phyloP scores from a whole-genome alignment of 2,329 filamentous ascomycete species.

The Hirsutella thompsonii region DNA sequence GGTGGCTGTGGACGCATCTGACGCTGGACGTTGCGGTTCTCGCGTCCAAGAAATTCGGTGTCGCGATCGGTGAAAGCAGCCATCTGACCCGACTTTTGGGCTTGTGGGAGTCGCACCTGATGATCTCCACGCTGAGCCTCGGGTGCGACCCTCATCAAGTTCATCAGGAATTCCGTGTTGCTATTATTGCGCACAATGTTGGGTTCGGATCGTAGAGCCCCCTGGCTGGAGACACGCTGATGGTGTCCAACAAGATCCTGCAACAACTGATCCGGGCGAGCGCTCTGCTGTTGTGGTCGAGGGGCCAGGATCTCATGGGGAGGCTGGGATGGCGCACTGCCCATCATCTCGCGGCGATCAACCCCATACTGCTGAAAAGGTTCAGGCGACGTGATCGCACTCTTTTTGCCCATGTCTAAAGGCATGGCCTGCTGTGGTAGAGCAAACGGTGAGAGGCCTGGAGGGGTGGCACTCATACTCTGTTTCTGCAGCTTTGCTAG shows the following conservation, averaged over 20 bases:
- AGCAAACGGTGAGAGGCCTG: slow-evolving; percentile 28
- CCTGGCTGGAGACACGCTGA: slow-evolving; percentile 39
- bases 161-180: slow-evolving; percentile 76
- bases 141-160: slow-evolving; percentile 52
- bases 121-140: slow-evolving; percentile 40
- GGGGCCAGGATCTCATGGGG: slow-evolving; percentile 41
- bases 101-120: slow-evolving; percentile 11
- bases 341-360: slow-evolving; percentile 31
- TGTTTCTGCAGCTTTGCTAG: slow-evolving; percentile 67
- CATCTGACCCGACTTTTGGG: slow-evolving; percentile 27
- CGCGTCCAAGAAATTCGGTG: slow-evolving; percentile 25
- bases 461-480: slow-evolving; percentile 31
- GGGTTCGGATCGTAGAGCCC: slow-evolving; percentile 31
- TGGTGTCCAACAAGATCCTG: slow-evolving; percentile 49
- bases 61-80: slow-evolving; percentile 35
- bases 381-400: slow-evolving; percentile 31
- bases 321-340: slow-evolving; percentile 24
- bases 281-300: slow-evolving; percentile 35
- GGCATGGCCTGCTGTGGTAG: slow-evolving; percentile 22
- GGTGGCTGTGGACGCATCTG: slow-evolving; percentile 32
- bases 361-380: slow-evolving; percentile 33
- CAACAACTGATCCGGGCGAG: slow-evolving; percentile 45
- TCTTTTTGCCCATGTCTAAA: slow-evolving; percentile 18
- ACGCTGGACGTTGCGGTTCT: slow-evolving; percentile 21
- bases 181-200: slow-evolving; percentile 34